Evolutionary conservation across 768 basidiomycete genomes (phyloP), one percentile per base, ranked within the genome.

Genomic region (Tulasnella calospora): DNA sequence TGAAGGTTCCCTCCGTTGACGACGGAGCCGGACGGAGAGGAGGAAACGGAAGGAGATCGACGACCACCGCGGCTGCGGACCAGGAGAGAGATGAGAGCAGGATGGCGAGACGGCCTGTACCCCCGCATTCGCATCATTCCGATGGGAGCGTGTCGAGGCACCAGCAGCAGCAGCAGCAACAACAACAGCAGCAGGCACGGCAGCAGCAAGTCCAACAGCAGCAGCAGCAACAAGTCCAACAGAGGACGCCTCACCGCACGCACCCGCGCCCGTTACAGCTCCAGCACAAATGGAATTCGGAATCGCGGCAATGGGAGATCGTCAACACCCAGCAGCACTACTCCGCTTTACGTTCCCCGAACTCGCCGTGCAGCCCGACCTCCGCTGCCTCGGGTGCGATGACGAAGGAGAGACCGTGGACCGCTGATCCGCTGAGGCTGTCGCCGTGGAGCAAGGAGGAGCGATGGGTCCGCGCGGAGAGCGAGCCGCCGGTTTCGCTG

Each of bases 81-180:
- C n/a, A 33, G 71, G 33, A 72, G 71, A 72, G 36, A 30, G 71
- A 72, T 5, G 57, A 61, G 10, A 23, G 40, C 40, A 40, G 57
- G 57, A 61, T 61, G 57, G 23, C 12, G 12, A 23, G 57, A 23
- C 21, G 57, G 30, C 57, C 57, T 13, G 57, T 61, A 12, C 57
- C 57, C 7, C 57, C 57, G 57, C 57, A 61, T 61, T 61, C 57
- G 57, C 57, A 61, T 61, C 57, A 61, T 61, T 61, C 57, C n/a
- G 57, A 61, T 13, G 57, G 57, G n/a, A 27, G 19, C 19, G 21
- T 61, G 30, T 61, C 57, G 57, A 61, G 57, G 57, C 57, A 61
- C 19, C 57, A 61, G n/a, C 57, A 61, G 57, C 57, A 61, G 8
- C 23, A 27, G 12, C 57, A 61, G 17, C 15, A 55, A 6, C 51